Evolutionary conservation across 2,329 filamentous ascomycete genomes (phyloP).

Genomic region (Fusarium fujikuroi): DNA sequence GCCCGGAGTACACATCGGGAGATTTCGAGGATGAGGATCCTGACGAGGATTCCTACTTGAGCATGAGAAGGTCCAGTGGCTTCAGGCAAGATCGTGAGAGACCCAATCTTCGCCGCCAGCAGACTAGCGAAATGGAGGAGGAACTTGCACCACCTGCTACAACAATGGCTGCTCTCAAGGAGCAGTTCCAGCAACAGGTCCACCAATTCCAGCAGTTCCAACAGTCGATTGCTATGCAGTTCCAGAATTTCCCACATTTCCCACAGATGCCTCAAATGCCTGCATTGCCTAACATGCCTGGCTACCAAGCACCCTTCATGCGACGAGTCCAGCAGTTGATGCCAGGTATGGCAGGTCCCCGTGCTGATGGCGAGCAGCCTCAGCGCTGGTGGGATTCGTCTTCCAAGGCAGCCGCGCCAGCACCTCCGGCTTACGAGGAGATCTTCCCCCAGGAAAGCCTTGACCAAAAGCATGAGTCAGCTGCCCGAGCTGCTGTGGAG

Average conservation of each 20-base stretch:
- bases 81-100: conserved; percentile 48
- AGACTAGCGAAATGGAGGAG: conserved; percentile 48
- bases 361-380: conserved; percentile 57
- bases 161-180: conserved; percentile 74
- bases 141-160: conserved; percentile 65
- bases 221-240: conserved; percentile 72
- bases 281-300: conserved; percentile 68
- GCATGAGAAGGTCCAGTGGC: conserved; percentile 50
- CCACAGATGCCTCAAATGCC: conserved; percentile 71
- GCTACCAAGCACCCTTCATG: conserved; percentile 79
- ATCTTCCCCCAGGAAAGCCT: conserved; percentile 71
- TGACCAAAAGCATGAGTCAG: conserved; percentile 68
- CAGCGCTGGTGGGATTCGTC: conserved; percentile 74
- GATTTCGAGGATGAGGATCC: conserved; percentile 57
- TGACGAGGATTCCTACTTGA: conserved; percentile 51
- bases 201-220: conserved; percentile 71
- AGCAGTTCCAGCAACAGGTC: conserved; percentile 78
- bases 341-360: conserved; percentile 67
- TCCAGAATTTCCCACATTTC: conserved; percentile 66
- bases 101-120: conserved; percentile 51
- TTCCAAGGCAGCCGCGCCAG: conserved; percentile 58
- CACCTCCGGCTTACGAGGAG: conserved; percentile 82
- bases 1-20: conserved; percentile 58
- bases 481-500: conserved; percentile 67
- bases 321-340: conserved; percentile 78